Evolutionary conservation across 164 flowering plant species (phyloP).

Genomic region (Tetrastigma voinierianum): DNA sequence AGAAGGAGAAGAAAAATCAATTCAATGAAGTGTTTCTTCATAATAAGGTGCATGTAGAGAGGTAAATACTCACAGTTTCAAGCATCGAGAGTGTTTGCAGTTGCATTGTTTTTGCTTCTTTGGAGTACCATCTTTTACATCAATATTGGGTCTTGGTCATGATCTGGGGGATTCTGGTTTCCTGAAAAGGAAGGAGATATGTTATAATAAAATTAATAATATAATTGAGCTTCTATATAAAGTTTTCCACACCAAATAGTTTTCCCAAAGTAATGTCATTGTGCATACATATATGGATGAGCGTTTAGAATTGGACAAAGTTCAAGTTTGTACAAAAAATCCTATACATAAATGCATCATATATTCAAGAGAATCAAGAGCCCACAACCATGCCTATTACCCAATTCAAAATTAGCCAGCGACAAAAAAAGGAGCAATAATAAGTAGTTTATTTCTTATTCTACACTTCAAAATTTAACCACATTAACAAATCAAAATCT

Average conservation of each 20-base stretch:
- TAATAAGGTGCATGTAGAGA: not conserved
- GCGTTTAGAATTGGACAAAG: too few relatives aligned
- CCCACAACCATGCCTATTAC: too few relatives aligned
- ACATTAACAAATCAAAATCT: too few relatives aligned
- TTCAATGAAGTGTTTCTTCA: not conserved
- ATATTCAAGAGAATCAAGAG: too few relatives aligned
- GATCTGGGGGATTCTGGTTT: conserved; percentile 81
- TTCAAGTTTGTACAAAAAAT: too few relatives aligned
- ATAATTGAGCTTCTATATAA: not conserved
- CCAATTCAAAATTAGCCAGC: too few relatives aligned
- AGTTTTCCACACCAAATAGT: conserved; percentile 1
- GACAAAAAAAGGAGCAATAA: too few relatives aligned
- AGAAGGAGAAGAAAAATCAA: not conserved
- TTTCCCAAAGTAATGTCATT: not conserved
- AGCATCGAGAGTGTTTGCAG: conserved; percentile 86
- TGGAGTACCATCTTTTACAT: conserved; percentile 80
- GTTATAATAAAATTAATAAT: not conserved
- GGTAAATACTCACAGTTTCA: conserved; percentile 81
- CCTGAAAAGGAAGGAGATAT: conserved; percentile 37
- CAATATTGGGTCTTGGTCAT: conserved; percentile 47
- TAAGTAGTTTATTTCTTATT: too few relatives aligned
- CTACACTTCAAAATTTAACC: too few relatives aligned
- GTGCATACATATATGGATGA: too few relatives aligned
- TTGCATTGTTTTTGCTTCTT: conserved; percentile 92
- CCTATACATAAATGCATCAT: too few relatives aligned